Evolutionary conservation across 176 grass and related monocot species (phyloP).

Genomic region (Avena insularis): DNA sequence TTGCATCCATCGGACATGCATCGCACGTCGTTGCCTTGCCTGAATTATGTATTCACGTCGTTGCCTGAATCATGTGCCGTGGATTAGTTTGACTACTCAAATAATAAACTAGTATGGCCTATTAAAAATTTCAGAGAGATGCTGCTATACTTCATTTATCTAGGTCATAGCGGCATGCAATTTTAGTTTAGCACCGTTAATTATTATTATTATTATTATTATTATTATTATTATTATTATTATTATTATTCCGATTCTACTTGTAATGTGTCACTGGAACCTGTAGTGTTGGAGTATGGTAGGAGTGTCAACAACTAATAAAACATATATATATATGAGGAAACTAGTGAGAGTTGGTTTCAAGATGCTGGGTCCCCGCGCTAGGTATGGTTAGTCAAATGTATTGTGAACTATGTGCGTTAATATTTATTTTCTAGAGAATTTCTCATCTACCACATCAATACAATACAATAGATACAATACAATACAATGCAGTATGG

Average conservation of each 20-base stretch:
- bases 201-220: not conserved
- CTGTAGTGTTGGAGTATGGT: not conserved
- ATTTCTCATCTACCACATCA: not conserved
- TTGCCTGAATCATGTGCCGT: slow-evolving; percentile 21
- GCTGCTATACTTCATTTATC: not conserved
- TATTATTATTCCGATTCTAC: not conserved
- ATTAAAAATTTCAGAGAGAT: not conserved
- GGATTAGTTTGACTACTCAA: slow-evolving; percentile 20
- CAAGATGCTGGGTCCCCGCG: not conserved
- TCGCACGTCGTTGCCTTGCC: slow-evolving; percentile 10
- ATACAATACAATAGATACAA: not conserved
- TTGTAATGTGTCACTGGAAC: not conserved
- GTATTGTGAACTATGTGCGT: not conserved
- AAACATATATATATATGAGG: not conserved
- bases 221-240: too few relatives aligned
- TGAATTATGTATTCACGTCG: slow-evolving; percentile 17
- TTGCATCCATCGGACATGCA: not conserved
- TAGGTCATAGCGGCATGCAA: not conserved
- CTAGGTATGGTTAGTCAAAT: not conserved
- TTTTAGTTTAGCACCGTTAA: not conserved
- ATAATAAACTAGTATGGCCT: not conserved
- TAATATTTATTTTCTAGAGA: not conserved
- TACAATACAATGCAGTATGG: too few relatives aligned
- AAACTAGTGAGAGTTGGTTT: not conserved
- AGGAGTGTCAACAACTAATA: not conserved